Evolutionary conservation across 2,329 filamentous ascomycete species (phyloP), one percentile per base, ranked within the genome.

Genomic region (Penicillium psychrosexuale): DNA sequence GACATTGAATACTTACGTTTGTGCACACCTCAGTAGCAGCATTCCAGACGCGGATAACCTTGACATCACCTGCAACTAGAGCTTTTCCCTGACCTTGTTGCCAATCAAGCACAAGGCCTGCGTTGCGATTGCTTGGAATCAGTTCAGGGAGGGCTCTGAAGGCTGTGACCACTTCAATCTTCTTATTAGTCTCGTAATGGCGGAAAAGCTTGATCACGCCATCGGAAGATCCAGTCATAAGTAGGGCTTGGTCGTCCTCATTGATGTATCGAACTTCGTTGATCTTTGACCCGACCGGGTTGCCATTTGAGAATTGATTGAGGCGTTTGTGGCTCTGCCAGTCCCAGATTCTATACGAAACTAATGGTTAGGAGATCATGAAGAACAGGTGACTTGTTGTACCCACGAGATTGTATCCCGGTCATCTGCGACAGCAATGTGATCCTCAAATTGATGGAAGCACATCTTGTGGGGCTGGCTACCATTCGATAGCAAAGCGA

Each of bases 181-280:
- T 82, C 59, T 82, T 82, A 44, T 87, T 82, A 22, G 84, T 85
- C 64, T 97, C 91, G 71, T 99, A 99, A 69, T 94, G 89, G 61
- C 91, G 86, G 76, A 95, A 99, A 31, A 97, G 87, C 60, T 95
- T 90, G 61, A 99, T 84, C 17, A 97, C 90, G 49, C 94, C 94
- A 67, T 99, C 94, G 1, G 91, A 96, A 8, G 92, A 96, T 1
- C 94, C 94, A 0, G 91, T 96, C 84, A 99, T 91, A 53, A 99
- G 77, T 60, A 97, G 84, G 3, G 93, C 94, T 69, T 95, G 91
- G 69, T 99, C 94, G 66, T 99, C 94, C 73, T 99, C 94, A 64
- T 99, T 99, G 78, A 99, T 96, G 73, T 97, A 97, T 53, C 91
- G 90, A 70, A 97, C 86, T 71, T 97, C 92, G 51, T 91, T 96